phyloP scores from a whole-genome alignment of 139 green algal species.

The Picochlorum sp. region DNA sequence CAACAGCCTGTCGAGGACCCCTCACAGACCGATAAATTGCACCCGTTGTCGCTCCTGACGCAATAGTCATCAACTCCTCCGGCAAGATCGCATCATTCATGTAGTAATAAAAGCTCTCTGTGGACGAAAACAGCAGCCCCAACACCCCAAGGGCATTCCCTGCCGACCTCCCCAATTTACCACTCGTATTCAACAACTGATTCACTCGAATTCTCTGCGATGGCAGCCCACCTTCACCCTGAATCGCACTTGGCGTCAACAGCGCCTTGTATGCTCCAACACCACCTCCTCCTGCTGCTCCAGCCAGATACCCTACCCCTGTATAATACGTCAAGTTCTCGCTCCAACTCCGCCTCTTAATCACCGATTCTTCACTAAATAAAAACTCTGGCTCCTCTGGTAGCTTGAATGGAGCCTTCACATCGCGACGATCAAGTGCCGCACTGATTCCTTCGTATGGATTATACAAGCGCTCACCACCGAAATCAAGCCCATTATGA shows the following conservation, averaged over 20 bases:
- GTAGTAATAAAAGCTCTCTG: slow-evolving; percentile 50
- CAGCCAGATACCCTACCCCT: slow-evolving; percentile 67
- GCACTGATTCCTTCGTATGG: slow-evolving; percentile 49
- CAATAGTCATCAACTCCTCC: slow-evolving; percentile 46
- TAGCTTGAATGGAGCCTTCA: slow-evolving; percentile 40
- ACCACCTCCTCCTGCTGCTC: slow-evolving; percentile 37
- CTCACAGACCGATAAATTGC: slow-evolving; percentile 60
- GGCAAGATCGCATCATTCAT: slow-evolving; percentile 47
- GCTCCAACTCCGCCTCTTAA: slow-evolving; percentile 61
- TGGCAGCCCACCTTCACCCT: slow-evolving; percentile 13
- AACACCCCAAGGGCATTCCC: slow-evolving; percentile 69
- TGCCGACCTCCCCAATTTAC: slow-evolving; percentile 39
- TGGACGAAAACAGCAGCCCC: slow-evolving; percentile 63
- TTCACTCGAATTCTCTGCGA: slow-evolving; percentile 50
- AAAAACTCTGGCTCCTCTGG: slow-evolving; percentile 75
- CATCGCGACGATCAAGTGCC: slow-evolving; percentile 22
- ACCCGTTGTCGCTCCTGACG: slow-evolving; percentile 57
- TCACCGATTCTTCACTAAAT: slow-evolving; percentile 74
- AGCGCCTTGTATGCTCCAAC: slow-evolving; percentile 27
- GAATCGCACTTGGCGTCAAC: slow-evolving; percentile 19
- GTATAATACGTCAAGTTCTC: slow-evolving; percentile 91
- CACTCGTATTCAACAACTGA: slow-evolving; percentile 64
- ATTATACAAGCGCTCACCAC: slow-evolving; percentile 41
- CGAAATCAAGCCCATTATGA: too few species aligned
- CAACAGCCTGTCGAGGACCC: slow-evolving; percentile 53